Evolutionary conservation across 768 basidiomycete species (phyloP).

Genomic region (Leucocoprinus leucothites): DNA sequence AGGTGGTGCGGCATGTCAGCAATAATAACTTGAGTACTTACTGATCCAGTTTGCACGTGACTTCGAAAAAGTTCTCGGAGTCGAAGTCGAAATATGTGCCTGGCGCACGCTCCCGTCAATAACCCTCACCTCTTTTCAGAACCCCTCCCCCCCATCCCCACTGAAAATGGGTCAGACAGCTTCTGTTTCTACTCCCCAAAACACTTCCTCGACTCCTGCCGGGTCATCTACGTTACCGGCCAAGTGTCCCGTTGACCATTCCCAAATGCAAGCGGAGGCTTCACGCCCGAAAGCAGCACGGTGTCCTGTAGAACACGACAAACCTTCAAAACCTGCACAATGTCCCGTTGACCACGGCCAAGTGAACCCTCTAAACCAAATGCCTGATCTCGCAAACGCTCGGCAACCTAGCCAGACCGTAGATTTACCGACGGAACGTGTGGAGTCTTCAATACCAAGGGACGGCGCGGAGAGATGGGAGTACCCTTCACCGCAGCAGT

Average conservation of each 20-base stretch:
- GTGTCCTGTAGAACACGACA: slow-evolving; percentile 44
- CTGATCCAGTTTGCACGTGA: too few species aligned
- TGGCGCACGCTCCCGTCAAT: too few species aligned
- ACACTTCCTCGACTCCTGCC: slow-evolving; percentile 20
- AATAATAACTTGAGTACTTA: too few species aligned
- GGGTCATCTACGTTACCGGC: slow-evolving; percentile 22
- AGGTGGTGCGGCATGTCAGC: too few species aligned
- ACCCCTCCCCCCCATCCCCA: neutral
- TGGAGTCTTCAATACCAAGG: slow-evolving; percentile 84
- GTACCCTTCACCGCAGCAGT: slow-evolving; percentile 96
- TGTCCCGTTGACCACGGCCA: slow-evolving; percentile 63
- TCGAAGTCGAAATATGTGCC: too few species aligned
- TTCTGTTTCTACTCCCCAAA: slow-evolving; percentile 28
- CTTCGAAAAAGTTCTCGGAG: too few species aligned
- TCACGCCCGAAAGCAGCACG: slow-evolving; percentile 21
- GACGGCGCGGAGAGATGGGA: slow-evolving; percentile 68
- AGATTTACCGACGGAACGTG: slow-evolving; percentile 70
- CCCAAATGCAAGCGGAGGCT: slow-evolving; percentile 12
- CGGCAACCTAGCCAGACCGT: slow-evolving; percentile 54
- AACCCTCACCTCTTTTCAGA: too few species aligned
- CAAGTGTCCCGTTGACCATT: slow-evolving; percentile 37
- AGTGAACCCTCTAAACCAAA: slow-evolving; percentile 79
- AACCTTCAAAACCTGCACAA: slow-evolving; percentile 32
- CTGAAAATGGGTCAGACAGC: slow-evolving; percentile 12
- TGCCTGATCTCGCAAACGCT: slow-evolving; percentile 78